Conservation (phyloP, 441 rosid genomes). For the Adansonia madagascariensis region DNA sequence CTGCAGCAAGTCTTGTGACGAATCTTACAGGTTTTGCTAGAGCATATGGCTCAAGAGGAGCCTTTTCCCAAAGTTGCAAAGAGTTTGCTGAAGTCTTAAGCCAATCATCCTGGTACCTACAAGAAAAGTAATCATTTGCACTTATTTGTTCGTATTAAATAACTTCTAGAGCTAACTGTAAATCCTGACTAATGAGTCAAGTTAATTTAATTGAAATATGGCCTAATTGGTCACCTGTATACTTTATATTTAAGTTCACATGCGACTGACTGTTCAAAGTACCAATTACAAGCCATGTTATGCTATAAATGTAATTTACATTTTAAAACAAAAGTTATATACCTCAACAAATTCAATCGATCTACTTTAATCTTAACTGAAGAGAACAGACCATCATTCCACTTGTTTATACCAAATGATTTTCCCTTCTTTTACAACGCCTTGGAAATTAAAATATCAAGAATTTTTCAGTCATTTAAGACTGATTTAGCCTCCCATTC, state of each 20-base stretch:
- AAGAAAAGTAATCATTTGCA: constrained; percentile 31
- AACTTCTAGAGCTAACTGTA: constrained; percentile 7
- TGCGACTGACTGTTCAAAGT: background rate
- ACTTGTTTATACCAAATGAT: no score
- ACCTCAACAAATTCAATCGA: constrained; percentile 2
- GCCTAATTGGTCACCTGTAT: background rate
- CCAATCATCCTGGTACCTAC: constrained; percentile 99
- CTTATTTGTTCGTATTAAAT: constrained; percentile 6
- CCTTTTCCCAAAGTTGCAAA: constrained; percentile 97
- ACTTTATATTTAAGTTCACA: constrained; percentile 1
- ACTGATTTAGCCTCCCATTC: background rate
- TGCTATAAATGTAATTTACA: constrained; percentile 17
- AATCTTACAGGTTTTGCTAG: constrained; percentile 76
- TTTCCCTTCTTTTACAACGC: no score
- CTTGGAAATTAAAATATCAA: background rate
- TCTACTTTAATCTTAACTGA: constrained; percentile 13
- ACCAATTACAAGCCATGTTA: constrained; percentile 6
- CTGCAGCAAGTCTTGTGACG: constrained; percentile 21
- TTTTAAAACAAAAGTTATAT: background rate
- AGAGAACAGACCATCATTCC: no score
- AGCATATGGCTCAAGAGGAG: constrained; percentile 98
- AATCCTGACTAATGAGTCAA: constrained; percentile 10
- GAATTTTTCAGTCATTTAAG: background rate
- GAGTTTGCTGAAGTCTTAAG: constrained; percentile 87
- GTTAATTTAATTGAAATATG: constrained; percentile 1